These are phyloP conservation scores for Calycina herbarum DNA, from an alignment of 2,329 filamentous ascomycete species.

Conservation along the genomic window DNA sequence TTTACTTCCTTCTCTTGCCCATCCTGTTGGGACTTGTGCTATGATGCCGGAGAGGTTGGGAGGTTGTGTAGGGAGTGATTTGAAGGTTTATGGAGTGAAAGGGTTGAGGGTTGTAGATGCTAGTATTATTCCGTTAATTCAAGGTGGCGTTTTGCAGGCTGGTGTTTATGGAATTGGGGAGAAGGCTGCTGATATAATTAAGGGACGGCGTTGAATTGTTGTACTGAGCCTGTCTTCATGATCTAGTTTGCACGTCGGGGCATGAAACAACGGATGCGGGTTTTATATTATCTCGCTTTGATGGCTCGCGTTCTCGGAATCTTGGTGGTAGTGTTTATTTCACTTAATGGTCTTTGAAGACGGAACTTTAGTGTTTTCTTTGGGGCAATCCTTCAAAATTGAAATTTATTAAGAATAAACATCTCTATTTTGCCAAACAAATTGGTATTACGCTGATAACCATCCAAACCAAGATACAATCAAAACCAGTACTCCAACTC, in stretches of 20 bases:
- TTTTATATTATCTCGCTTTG: no score
- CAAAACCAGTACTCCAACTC: background rate
- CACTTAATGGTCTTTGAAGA: no score
- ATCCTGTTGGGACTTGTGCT: conserved; percentile 40
- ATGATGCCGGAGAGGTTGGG: conserved; percentile 22
- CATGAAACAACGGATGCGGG: no score
- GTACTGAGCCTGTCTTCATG: no score
- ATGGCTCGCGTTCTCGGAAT: no score
- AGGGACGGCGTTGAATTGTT: background rate
- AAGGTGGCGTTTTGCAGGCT: background rate
- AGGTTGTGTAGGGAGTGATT: conserved; percentile 20
- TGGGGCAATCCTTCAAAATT: background rate
- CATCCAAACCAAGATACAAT: background rate
- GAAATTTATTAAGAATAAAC: background rate
- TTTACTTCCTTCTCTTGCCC: conserved; percentile 39
- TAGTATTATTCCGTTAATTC: conserved; percentile 12
- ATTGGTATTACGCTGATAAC: background rate
- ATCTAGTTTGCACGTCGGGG: no score
- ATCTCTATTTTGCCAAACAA: background rate
- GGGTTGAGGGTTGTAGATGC: conserved; percentile 20
- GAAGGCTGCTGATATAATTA: conserved; percentile 11
- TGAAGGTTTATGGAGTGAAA: conserved; percentile 24
- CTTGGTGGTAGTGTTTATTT: no score
- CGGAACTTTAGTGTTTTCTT: background rate
- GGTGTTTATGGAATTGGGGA: conserved; percentile 12